Conservation (phyloP, 345 rosid species). For the Anacardium occidentale region DNA sequence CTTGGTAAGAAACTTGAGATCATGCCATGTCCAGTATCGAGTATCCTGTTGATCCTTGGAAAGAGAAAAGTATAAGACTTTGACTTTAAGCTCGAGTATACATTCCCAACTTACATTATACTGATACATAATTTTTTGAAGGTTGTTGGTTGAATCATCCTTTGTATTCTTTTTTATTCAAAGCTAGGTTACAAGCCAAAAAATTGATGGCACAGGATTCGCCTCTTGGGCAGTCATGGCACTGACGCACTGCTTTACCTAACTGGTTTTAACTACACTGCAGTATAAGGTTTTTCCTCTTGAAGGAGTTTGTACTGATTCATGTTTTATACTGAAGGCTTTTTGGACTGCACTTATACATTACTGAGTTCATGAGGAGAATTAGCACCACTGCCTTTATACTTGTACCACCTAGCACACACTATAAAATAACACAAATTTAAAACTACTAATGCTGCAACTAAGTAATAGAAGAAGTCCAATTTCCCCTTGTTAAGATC, state of each 20-base stretch:
- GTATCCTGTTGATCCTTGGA: no score
- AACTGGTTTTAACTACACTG: background rate
- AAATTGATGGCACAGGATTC: background rate
- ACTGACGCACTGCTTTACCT: background rate
- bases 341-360: conserved; percentile 13
- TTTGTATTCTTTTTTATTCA: no score
- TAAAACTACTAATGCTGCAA: conserved; percentile 31
- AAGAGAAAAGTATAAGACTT: no score
- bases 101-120: no score
- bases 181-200: no score
- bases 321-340: background rate
- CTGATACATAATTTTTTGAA: no score
- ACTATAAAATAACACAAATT: conserved; percentile 35
- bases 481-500: conserved; percentile 47
- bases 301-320: background rate
- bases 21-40: no score
- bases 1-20: no score
- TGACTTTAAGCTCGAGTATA: no score
- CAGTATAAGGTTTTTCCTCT: background rate
- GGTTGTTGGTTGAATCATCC: no score
- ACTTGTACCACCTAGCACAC: conserved; percentile 42
- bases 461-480: conserved; percentile 42
- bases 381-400: conserved; percentile 25
- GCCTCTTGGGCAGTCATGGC: no score
- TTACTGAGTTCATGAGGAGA: background rate